A percentile compares a stretch with the other conserved stretches of the same genome.
These are phyloP conservation scores for Cupressus sempervirens DNA, from an alignment of 75 land plant genomes.

Conservation along the genomic window DNA sequence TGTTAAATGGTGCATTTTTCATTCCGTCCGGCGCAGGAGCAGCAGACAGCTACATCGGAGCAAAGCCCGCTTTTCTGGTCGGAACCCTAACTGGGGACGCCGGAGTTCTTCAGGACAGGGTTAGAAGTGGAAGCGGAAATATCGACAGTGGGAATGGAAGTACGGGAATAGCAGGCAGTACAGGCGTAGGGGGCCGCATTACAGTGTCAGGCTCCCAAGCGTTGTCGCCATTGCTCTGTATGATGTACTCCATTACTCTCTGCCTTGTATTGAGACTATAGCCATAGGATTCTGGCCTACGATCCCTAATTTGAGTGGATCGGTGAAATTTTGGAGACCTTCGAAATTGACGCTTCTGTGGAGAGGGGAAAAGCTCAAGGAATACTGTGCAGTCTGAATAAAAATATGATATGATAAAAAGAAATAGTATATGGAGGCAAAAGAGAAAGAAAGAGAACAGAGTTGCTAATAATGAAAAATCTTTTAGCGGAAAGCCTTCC, in stretches of 20 bases:
- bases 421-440: too few relatives aligned
- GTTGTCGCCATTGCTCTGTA: neutral
- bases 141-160: too few relatives aligned
- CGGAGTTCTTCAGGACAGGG: conserved; percentile 33
- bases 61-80: conserved; percentile 51
- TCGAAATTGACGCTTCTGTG: too few relatives aligned
- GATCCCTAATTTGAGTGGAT: neutral
- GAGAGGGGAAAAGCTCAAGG: too few relatives aligned
- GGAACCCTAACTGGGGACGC: conserved; percentile 47
- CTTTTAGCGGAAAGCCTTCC: too few relatives aligned
- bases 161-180: too few relatives aligned
- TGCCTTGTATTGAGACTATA: neutral
- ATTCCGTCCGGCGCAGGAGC: conserved; percentile 56
- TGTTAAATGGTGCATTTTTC: conserved; percentile 85
- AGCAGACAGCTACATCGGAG: conserved; percentile 45
- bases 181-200: neutral
- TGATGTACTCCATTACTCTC: neutral
- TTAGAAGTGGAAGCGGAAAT: too few relatives aligned
- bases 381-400: too few relatives aligned
- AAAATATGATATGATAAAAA: too few relatives aligned
- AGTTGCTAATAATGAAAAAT: too few relatives aligned
- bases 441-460: too few relatives aligned
- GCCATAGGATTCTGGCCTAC: neutral
- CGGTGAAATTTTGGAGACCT: neutral
- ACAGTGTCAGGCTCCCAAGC: neutral